Percentiles rank a stretch among this genome's conserved stretches.
Conservation (phyloP, 768 basidiomycete species). For the Sporobolomyces pararoseus region DNA sequence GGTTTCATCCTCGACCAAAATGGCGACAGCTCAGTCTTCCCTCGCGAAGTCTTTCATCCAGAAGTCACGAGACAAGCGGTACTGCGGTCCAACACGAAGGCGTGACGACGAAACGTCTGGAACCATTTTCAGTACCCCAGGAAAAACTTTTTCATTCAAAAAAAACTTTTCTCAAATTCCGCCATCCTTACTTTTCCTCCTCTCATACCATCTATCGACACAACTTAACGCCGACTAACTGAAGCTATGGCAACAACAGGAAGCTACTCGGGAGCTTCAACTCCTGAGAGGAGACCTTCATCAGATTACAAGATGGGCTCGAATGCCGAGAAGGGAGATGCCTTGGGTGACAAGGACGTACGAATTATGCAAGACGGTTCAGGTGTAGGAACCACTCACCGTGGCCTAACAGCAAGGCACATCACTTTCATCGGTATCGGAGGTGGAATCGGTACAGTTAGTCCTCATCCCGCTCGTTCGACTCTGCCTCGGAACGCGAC, state of each 20-base stretch:
- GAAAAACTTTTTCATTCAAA: no score
- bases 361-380: constrained; percentile 4
- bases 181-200: neutral
- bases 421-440: constrained; percentile 34
- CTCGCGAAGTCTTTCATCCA: no score
- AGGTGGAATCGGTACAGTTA: constrained; percentile 14
- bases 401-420: constrained; percentile 10
- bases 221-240: neutral
- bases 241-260: neutral
- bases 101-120: no score
- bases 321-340: constrained; percentile 18
- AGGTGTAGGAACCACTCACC: constrained; percentile 6
- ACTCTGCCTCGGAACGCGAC: neutral
- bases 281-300: neutral
- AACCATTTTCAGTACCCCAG: no score
- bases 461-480: neutral
- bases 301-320: constrained; percentile 1
- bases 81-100: no score
- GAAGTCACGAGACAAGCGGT: no score
- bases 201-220: neutral
- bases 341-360: constrained; percentile 16
- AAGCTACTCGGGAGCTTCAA: neutral
- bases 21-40: no score
- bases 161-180: no score
- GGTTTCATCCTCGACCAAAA: no score